Percentiles rank a stretch among this genome's conserved stretches.
These are phyloP conservation scores for Papiliotrema laurentii DNA, from an alignment of 1,284 basidiomycete genomes.

Conservation along the genomic window DNA sequence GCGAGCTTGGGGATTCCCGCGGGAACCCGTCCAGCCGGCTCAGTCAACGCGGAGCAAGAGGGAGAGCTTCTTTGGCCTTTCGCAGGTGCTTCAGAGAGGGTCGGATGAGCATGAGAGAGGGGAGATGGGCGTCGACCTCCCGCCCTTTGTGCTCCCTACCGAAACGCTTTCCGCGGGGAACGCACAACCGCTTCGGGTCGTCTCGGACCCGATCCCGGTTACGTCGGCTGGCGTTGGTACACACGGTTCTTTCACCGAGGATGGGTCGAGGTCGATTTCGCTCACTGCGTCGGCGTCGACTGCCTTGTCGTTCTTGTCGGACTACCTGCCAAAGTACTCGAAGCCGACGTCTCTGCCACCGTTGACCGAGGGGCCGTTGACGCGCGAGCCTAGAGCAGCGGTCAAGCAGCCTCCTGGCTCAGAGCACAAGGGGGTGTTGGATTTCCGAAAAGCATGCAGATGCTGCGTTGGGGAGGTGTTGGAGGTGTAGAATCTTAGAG, in stretches of 20 bases:
- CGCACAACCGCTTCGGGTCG: background rate
- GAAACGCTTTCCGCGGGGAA: background rate
- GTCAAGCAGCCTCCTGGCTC: background rate
- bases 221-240: background rate
- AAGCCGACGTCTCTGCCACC: background rate
- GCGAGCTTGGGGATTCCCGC: constrained; percentile 38
- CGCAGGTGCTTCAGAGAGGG: constrained; percentile 12
- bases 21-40: constrained; percentile 7
- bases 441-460: constrained; percentile 24
- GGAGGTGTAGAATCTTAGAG: constrained; percentile 29
- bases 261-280: constrained; percentile 1
- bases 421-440: constrained; percentile 8
- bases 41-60: constrained; percentile 21
- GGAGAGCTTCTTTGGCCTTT: constrained; percentile 45
- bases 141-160: constrained; percentile 10
- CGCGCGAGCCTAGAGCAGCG: no score
- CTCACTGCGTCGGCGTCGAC: constrained; percentile 7
- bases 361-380: background rate
- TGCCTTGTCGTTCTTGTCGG: constrained; percentile 11
- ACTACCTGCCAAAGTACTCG: constrained; percentile 8
- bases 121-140: constrained; percentile 15
- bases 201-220: background rate
- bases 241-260: background rate
- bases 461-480: constrained; percentile 30
- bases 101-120: constrained; percentile 5